These are phyloP conservation scores for Ceratobasidium sp. DNA, from an alignment of 1,284 basidiomycete genomes.

Conservation along the genomic window DNA sequence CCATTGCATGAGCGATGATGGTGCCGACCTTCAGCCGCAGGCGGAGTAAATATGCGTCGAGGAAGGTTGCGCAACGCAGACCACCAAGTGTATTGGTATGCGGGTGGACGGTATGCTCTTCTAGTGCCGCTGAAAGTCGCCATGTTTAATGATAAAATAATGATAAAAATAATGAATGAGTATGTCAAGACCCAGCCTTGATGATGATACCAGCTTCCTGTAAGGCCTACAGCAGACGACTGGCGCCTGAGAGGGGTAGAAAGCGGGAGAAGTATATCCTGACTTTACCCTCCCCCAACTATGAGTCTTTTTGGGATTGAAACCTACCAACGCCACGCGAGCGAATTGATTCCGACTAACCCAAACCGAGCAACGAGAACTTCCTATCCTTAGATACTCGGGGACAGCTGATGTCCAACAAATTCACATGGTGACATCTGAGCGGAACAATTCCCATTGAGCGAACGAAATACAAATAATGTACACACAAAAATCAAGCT, in stretches of 20 bases:
- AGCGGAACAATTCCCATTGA: slow-evolving; percentile 32
- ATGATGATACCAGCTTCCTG: neutral
- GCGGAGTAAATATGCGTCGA: slow-evolving; percentile 22
- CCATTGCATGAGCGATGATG: slow-evolving; percentile 36
- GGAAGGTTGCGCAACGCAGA: slow-evolving; percentile 28
- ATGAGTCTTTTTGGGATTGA: neutral
- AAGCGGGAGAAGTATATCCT: too few relatives aligned
- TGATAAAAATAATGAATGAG: slow-evolving; percentile 21
- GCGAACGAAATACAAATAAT: slow-evolving; percentile 44
- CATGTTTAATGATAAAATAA: neutral
- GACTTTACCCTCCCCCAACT: neutral
- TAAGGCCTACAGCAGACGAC: slow-evolving; percentile 36
- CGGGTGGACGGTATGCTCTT: slow-evolving; percentile 26
- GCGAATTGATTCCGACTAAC: slow-evolving; percentile 2
- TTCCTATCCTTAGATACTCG: slow-evolving; percentile 36
- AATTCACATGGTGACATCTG: slow-evolving; percentile 41
- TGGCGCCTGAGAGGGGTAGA: slow-evolving; percentile 30
- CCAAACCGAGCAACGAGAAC: neutral
- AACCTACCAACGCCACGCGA: slow-evolving; percentile 18
- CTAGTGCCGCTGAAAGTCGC: slow-evolving; percentile 13
- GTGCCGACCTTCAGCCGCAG: slow-evolving; percentile 25
- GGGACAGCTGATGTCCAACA: neutral
- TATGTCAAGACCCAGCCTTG: slow-evolving; percentile 46
- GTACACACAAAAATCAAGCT: slow-evolving; percentile 33
- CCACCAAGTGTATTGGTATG: slow-evolving; percentile 37